Conservation (phyloP, 2,329 filamentous ascomycete genomes). For the Huntiella moniliformis region DNA sequence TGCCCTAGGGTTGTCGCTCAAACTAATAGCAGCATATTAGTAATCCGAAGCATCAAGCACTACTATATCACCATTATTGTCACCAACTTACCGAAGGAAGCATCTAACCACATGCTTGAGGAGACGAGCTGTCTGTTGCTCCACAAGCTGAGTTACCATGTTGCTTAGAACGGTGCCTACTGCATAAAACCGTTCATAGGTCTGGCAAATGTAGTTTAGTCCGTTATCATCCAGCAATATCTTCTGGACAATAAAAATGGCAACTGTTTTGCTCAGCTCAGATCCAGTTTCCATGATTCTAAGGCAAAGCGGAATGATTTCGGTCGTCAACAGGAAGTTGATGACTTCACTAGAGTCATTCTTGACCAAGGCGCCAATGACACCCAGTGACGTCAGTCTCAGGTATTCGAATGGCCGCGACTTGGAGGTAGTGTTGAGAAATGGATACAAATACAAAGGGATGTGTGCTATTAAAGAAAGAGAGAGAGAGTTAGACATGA, state of each 20-base stretch:
- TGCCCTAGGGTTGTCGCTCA: slow-evolving; percentile 90
- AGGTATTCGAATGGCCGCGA: slow-evolving; percentile 95
- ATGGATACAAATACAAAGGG: slow-evolving; percentile 91
- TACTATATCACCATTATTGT: background rate
- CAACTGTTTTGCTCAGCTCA: slow-evolving; percentile 94
- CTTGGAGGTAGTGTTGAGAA: slow-evolving; percentile 96
- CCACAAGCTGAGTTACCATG: slow-evolving; percentile 94
- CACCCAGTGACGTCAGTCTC: slow-evolving; percentile 82
- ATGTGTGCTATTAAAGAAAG: slow-evolving; percentile 54
- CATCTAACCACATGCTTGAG: slow-evolving; percentile 96
- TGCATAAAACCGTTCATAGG: slow-evolving; percentile 95
- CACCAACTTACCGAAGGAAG: slow-evolving; percentile 62
- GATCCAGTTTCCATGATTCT: slow-evolving; percentile 99
- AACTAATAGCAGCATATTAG: slow-evolving; percentile 27
- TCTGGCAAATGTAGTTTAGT: slow-evolving; percentile 94
- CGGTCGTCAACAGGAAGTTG: slow-evolving; percentile 94
- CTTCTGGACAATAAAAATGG: slow-evolving; percentile 99
- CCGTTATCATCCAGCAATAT: slow-evolving; percentile 93
- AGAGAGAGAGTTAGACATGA: background rate
- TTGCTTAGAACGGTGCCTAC: slow-evolving; percentile 95
- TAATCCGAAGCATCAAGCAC: slow-evolving; percentile 1
- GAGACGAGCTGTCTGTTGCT: slow-evolving; percentile 87
- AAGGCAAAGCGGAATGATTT: slow-evolving; percentile 93
- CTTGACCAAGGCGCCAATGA: slow-evolving; percentile 93
- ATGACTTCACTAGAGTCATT: slow-evolving; percentile 98